Evolutionary conservation across 805 yeast genomes (phyloP), one percentile per base, ranked within the genome.

Genomic region (Kodamaea nitidulidarum): DNA sequence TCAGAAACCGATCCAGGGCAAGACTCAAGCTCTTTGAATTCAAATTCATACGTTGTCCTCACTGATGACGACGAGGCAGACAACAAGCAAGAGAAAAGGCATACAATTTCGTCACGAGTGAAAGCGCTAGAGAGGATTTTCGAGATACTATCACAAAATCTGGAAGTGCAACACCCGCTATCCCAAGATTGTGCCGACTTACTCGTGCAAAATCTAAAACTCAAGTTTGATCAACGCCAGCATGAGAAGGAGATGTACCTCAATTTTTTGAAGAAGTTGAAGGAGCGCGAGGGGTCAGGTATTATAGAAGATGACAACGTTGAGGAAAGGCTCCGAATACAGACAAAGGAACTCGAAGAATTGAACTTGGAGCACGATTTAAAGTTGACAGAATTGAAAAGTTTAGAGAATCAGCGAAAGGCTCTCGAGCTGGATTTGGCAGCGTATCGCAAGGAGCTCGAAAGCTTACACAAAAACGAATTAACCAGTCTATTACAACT

Each of bases 181-280:
- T 91, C 98, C 51, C 71, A 72, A 16, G 97, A 90, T 32, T 93
- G 98, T 58, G 84, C 93, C 5, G 77, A 73, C 31, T 56, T 72
- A 15, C 60, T 91, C 17, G 66, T 84, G 8, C 79, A 76, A 7
- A 81, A 80, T 41, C 70, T 88, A 57, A 82, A 80, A 51, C 57
- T 65, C 9, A 81, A 81, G 48, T 84, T 84, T 56, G 91, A 84
- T 43, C 84, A 78, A 40, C 75, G 81, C 4, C 76, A 83, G 14
- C 73, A 72, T 45, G 96, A 91, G 51, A 79, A 91, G 46, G 95
- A 88, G 36, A 73, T 77, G 2, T 93, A 88, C 55, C 63, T 80
- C 12, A 76, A 77, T 21, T 88, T 90, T 54, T 59, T 91, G 32
- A 80, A 79, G 44, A 82, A 81, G 48, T 62, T 93, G 28, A 76